phyloP scores from a whole-genome alignment of 73 alveolate genomes.

The Effrenium voratum region DNA sequence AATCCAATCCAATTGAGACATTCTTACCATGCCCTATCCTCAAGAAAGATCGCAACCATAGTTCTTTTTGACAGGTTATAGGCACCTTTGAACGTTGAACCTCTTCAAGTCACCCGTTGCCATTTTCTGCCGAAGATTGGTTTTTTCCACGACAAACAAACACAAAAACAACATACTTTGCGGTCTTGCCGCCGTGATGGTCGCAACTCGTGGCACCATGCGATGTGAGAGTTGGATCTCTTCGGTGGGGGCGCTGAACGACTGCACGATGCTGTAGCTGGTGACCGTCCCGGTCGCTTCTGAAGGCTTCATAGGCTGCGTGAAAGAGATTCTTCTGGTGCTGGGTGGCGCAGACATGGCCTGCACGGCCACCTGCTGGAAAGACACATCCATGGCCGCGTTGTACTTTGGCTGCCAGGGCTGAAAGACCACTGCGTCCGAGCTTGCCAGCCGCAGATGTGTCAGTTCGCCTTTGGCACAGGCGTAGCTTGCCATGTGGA shows the following conservation, averaged over 20 bases:
- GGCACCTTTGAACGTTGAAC: no score
- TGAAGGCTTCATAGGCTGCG: neutral
- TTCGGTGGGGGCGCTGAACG: neutral
- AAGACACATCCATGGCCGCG: neutral
- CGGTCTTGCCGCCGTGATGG: no score
- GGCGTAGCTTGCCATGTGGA: slow-evolving; percentile 26
- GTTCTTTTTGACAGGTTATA: no score
- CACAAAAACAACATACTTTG: no score
- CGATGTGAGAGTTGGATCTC: neutral
- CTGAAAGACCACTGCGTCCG: neutral
- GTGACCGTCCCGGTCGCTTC: no score
- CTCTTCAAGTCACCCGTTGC: no score
- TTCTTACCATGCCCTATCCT: no score
- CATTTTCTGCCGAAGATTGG: no score
- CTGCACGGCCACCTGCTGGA: neutral
- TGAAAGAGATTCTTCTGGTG: neutral
- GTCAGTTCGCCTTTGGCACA: neutral
- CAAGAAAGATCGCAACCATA: no score
- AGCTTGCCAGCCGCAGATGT: neutral
- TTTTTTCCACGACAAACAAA: no score
- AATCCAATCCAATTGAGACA: no score
- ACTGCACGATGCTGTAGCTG: neutral
- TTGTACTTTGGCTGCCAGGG: slow-evolving; percentile 9
- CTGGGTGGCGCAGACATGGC: neutral
- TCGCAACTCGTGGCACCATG: neutral